Evolutionary conservation across 176 grass and related monocot species (phyloP), one percentile per base, ranked within the genome.

Genomic region (Saccharum spontaneum): DNA sequence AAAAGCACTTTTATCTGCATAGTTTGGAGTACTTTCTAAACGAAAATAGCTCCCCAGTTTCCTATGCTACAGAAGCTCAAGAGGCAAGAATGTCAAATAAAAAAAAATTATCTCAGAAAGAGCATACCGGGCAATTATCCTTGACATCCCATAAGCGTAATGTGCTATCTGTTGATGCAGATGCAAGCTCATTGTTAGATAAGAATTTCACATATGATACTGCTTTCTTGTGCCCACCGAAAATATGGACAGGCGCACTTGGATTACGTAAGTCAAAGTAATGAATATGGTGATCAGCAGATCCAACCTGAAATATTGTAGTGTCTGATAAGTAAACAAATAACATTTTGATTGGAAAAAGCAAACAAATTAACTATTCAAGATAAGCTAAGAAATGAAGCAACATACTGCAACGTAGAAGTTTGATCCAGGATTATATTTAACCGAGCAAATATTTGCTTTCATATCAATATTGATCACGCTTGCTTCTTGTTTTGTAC

Each of bases 401-500:
- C 69, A 79, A 88, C 97, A 84, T 97, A 99, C 97, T 15, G 97
- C 97, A 81, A 99, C 90, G 80, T 88, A 89, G 65, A 86, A 87
- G 77, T 76, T 97, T 12, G 97, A 99, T 48, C 94, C 97, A 78
- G 94, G 94, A 88, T 99, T 99, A 73, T 97, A 99, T 94, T 99
- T 99, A 76, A 97, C 97, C 10, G 91, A 99, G 76, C 97, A 99
- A 85, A 99, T 99, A 81, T 99, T 99, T 46, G 97, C 97, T 93
- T 99, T 97, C 97, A 96, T 97, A 82, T 97, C 97, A 88, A 96
- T 97, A 85, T 99, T 99, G 70, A 99, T 96, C 13, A 89, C 97
- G 10, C 97, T 99, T 10, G 97, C 92, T 94, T 99, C 97, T 92
- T 94, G 90, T 38, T 99, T 94, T 54, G 88, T 99, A 79, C 93